These are phyloP conservation scores for Geotrichum reessii DNA, from an alignment of 1,139 yeast species.

Conservation along the genomic window DNA sequence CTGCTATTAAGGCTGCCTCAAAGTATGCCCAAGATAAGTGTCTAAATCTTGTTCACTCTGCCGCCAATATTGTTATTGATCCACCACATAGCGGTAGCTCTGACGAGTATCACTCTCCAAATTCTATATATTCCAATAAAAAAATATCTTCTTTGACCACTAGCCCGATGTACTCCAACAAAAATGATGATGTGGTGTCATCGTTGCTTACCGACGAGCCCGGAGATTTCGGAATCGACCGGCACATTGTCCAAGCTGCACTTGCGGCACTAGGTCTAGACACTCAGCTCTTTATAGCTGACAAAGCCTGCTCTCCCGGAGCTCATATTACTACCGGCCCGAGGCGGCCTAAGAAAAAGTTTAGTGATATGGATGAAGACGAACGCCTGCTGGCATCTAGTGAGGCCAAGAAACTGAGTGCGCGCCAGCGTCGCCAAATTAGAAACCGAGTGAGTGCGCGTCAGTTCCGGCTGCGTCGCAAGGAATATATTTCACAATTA, in stretches of 20 bases:
- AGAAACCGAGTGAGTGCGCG: slow-evolving; percentile 34
- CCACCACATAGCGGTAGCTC: neutral
- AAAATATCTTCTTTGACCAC: neutral
- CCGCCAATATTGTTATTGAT: neutral
- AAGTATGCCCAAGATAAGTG: slow-evolving; percentile 14
- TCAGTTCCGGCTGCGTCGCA: slow-evolving; percentile 33
- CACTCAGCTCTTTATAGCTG: slow-evolving; percentile 5
- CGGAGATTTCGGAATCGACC: slow-evolving; percentile 16
- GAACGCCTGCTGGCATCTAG: slow-evolving; percentile 31
- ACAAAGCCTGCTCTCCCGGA: neutral
- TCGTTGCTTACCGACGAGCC: slow-evolving; percentile 7
- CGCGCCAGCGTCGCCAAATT: slow-evolving; percentile 34
- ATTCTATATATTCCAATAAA: neutral
- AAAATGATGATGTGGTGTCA: neutral
- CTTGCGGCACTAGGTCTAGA: slow-evolving; percentile 16
- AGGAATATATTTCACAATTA: slow-evolving; percentile 33
- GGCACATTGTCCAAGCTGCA: slow-evolving; percentile 15
- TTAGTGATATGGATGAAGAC: slow-evolving; percentile 28
- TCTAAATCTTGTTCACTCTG: slow-evolving; percentile 7
- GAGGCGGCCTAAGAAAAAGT: slow-evolving; percentile 8
- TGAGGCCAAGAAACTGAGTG: slow-evolving; percentile 30
- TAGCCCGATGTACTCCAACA: neutral
- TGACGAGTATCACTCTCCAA: slow-evolving; percentile 2
- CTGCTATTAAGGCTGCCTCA: slow-evolving; percentile 13
- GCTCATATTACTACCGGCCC: neutral